Evolutionary conservation across 208 protist species (phyloP), one percentile per base, ranked within the genome.

Genomic region (Crithidia acanthocephali): DNA sequence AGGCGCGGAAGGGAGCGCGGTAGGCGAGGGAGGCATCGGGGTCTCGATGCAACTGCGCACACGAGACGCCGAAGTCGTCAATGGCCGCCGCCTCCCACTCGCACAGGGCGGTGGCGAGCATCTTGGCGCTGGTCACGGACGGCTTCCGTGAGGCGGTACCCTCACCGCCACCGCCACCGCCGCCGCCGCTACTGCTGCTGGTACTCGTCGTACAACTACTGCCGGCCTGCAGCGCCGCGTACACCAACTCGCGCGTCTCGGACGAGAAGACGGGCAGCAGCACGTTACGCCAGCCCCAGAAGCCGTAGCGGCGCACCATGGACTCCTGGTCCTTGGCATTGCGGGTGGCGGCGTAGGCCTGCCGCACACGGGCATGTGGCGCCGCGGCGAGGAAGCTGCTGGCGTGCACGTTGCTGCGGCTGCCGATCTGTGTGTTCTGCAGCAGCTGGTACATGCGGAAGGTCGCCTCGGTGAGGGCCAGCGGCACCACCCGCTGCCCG

Each of bases 61-160:
- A 71, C 11, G 65, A 53, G 9, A 33, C 33, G 15, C 65, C 40
- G 13, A 71, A 71, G 42, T 62, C 42, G 25, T 71, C 53, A 11
- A 99, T 99, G 55, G 98, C 98, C 53, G 86, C 91, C 72, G 98
- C 98, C 80, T 98, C 72, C 27, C 99, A 71, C 10, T 3, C n/a
- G 7, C n/a, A 11, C 40, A 71, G 40, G 4, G 65, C 52, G 42
- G n/a, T 62, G 25, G 40, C 35, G 13, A 62, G 37, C 65, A 71
- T 62, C 55, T 55, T 58, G 37, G 55, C 55, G 22, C 51, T 62
- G 2, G 40, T 61, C 52, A 18, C 27, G 10, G 64, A 28, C 22
- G 50, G 18, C 52, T 27, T 25, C n/a, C 9, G 52, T 9, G 52
- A 33, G 20, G 32, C 8, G 8, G 35, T 11, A 11, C 35, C 11